These are phyloP conservation scores for Thermothelomyces thermophilus DNA, from an alignment of 2,329 filamentous ascomycete genomes.

Conservation along the genomic window DNA sequence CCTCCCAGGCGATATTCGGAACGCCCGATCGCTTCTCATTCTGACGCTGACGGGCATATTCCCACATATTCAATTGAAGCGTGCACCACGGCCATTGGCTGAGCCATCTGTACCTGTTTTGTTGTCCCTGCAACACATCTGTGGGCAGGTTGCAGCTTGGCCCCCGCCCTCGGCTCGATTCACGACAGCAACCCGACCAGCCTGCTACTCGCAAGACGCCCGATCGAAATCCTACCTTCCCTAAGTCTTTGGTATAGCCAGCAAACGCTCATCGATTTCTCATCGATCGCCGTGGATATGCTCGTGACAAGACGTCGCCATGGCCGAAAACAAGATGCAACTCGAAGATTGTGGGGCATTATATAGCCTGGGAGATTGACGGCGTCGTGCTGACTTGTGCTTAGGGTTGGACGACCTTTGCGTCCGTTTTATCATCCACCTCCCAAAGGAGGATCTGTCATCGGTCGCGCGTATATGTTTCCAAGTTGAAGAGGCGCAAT, in stretches of 20 bases:
- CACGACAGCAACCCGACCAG: not conserved
- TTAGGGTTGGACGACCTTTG: slow-evolving; percentile 94
- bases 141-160: slow-evolving; percentile 5
- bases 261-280: not conserved
- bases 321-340: slow-evolving; percentile 73
- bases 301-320: slow-evolving; percentile 52
- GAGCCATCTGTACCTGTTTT: slow-evolving; percentile 1
- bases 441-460: slow-evolving; percentile 82
- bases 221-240: not conserved
- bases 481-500: slow-evolving; percentile 98
- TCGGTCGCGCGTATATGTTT: slow-evolving; percentile 94
- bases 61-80: not conserved
- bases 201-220: not conserved
- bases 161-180: not conserved
- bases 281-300: slow-evolving; percentile 45
- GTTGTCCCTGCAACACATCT: not conserved
- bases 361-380: not conserved
- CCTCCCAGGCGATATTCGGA: not conserved
- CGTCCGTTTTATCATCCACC: slow-evolving; percentile 96
- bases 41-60: not conserved
- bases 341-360: slow-evolving; percentile 80
- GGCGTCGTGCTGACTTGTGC: slow-evolving; percentile 12
- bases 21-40: not conserved
- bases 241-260: not conserved
- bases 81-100: not conserved